Conservation (phyloP, 495 filamentous ascomycete species). For the Aspergillus haitiensis region DNA sequence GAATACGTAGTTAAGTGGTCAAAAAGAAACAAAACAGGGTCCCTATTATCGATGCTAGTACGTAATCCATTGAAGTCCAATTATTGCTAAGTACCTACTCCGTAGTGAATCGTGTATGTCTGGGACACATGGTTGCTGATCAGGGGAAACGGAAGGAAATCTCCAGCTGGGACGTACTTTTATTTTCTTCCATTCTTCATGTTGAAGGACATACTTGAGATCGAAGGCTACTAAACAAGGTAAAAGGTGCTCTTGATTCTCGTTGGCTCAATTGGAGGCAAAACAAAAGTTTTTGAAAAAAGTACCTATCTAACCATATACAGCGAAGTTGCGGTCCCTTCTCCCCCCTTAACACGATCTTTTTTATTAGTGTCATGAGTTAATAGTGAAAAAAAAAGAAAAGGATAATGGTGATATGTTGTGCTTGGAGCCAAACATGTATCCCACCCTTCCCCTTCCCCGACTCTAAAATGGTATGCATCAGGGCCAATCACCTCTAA, state of each 20-base stretch:
- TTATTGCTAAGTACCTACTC: neutral
- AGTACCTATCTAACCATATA: too few species aligned
- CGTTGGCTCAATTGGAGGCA: conserved; percentile 2
- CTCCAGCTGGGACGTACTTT: conserved; percentile 13
- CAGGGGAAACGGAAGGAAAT: conserved; percentile 20
- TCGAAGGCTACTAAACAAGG: conserved; percentile 6
- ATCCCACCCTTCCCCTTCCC: too few species aligned
- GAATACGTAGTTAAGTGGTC: neutral
- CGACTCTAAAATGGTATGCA: too few species aligned
- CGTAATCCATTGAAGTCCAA: neutral
- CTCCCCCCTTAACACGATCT: too few species aligned
- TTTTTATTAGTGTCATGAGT: too few species aligned
- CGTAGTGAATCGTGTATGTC: neutral
- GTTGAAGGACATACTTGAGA: too few species aligned
- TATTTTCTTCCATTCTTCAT: neutral
- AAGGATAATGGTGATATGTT: too few species aligned
- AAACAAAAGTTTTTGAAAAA: too few species aligned
- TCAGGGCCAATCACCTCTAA: too few species aligned
- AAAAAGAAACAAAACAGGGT: neutral
- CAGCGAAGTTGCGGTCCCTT: too few species aligned
- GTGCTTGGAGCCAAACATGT: too few species aligned
- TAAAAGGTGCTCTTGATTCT: conserved; percentile 12
- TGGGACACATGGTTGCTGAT: conserved; percentile 19
- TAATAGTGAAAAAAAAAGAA: too few species aligned
- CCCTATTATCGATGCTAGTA: neutral